These are phyloP conservation scores for Candolleomyces eurysporus DNA, from an alignment of 768 basidiomycete species.

Conservation along the genomic window DNA sequence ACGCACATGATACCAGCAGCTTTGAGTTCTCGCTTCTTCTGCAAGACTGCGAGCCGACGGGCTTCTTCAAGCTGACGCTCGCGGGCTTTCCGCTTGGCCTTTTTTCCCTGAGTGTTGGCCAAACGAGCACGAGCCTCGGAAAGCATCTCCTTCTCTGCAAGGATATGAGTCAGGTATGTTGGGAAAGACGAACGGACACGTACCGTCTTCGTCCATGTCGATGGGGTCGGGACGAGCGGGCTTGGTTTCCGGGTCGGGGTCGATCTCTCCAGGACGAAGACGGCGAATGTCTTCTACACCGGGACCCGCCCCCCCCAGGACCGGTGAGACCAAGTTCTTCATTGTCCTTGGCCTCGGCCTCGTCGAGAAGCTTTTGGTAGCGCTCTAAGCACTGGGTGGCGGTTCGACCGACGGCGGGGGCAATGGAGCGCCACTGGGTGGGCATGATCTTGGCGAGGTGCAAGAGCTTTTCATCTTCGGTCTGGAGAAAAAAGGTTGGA, in stretches of 20 bases:
- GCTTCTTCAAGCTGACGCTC: constrained; percentile 98
- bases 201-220: constrained; percentile 99
- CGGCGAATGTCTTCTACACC: constrained; percentile 90
- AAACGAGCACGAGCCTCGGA: constrained; percentile 97
- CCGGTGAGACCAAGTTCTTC: constrained; percentile 92
- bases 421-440: constrained; percentile 99
- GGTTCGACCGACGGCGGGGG: constrained; percentile 96
- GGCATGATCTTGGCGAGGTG: constrained; percentile 99
- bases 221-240: constrained; percentile 98
- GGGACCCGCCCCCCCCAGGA: constrained; percentile 80
- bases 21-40: constrained; percentile 97
- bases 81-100: constrained; percentile 97
- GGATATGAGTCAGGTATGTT: constrained; percentile 7
- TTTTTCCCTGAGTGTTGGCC: constrained; percentile 99
- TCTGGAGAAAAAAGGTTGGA: constrained; percentile 42
- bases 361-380: constrained; percentile 96
- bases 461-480: constrained; percentile 96
- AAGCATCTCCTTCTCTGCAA: constrained; percentile 96
- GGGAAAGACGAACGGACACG: constrained; percentile 18
- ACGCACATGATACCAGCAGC: constrained; percentile 95
- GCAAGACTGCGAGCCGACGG: constrained; percentile 86
- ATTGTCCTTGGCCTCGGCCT: constrained; percentile 94
- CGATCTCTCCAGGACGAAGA: constrained; percentile 93
- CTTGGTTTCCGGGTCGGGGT: constrained; percentile 98
- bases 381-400: constrained; percentile 97